These are phyloP conservation scores for Cetraspora pellucida DNA, from an alignment of 192 early-diverging fungal species.

Conservation along the genomic window DNA sequence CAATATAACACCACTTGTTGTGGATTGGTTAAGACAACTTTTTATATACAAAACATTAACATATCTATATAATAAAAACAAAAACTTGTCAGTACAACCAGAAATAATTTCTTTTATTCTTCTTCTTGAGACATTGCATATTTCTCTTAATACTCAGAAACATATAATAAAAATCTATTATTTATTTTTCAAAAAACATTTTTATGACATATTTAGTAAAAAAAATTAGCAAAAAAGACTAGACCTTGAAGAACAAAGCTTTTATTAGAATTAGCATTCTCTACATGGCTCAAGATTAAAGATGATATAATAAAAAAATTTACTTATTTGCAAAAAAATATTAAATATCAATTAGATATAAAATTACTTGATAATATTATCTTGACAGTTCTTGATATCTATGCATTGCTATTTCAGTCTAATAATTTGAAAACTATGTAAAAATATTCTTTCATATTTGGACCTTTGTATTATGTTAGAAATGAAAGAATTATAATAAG, in stretches of 20 bases:
- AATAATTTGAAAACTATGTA: neutral
- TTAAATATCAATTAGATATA: neutral
- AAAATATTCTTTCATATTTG: neutral
- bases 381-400: neutral
- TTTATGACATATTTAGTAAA: neutral
- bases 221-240: neutral
- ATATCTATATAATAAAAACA: no score
- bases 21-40: neutral
- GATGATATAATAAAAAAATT: slow-evolving; percentile 4
- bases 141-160: slow-evolving; percentile 8
- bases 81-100: no score
- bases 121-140: neutral
- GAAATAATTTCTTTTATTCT: no score
- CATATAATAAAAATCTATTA: neutral
- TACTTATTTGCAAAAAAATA: neutral
- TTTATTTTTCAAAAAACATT: neutral
- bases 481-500: slow-evolving; percentile 18
- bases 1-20: slow-evolving; percentile 8
- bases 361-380: slow-evolving; percentile 3
- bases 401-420: neutral
- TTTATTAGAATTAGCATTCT: neutral
- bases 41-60: no score
- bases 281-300: neutral
- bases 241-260: neutral
- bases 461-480: neutral